Evolutionary conservation across 176 grass and related monocot genomes (phyloP), one percentile per base, ranked within the genome.

Genomic region (Thalia dealbata): DNA sequence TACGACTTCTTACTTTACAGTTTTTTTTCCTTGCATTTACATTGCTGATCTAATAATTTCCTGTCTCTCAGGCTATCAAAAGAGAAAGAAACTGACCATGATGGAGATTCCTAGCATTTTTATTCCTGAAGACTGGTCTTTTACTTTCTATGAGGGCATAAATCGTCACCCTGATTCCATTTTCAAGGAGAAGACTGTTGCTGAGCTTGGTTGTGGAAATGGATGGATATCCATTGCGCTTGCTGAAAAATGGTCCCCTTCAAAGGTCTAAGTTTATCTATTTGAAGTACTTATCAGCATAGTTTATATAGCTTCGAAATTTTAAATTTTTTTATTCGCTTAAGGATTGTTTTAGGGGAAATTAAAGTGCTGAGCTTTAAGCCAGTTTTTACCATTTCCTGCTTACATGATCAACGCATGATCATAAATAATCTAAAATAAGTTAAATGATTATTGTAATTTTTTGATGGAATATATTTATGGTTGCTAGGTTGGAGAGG

Each of bases 21-120:
- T 38, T 16, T 48, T 48, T 48, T 48, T 13, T 48, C 42, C 42
- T 44, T 48, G 1, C 11, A 38, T 38, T 38, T 1, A 38, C 32
- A 8, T 48, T 48, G 11, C 45, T 79, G 74, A 81, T 41, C 67
- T 68, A 59, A 56, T 35, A 58, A 74, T 75, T 77, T 58, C 59
- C 50, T 85, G 72, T 46, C 64, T 41, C 75, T 21, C 81, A 99
- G 95, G 90, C 44, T 82, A 86, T 69, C 85, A 93, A 50, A 80
- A 93, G 66, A 88, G 81, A 67, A 88, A 93, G 82, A 99, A 99
- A 67, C 75, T 99, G 67, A 93, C 83, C 19, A 91, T 99, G 90
- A 90, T 99, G 87, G 95, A 93, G 76, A 99, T 99, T 80, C 95
- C 95, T 56, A 99, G 95, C 82, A 99, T 99, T 62, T 99, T 99